Evolutionary conservation across 2,329 filamentous ascomycete genomes (phyloP).

Genomic region (Ascochyta rabiei): DNA sequence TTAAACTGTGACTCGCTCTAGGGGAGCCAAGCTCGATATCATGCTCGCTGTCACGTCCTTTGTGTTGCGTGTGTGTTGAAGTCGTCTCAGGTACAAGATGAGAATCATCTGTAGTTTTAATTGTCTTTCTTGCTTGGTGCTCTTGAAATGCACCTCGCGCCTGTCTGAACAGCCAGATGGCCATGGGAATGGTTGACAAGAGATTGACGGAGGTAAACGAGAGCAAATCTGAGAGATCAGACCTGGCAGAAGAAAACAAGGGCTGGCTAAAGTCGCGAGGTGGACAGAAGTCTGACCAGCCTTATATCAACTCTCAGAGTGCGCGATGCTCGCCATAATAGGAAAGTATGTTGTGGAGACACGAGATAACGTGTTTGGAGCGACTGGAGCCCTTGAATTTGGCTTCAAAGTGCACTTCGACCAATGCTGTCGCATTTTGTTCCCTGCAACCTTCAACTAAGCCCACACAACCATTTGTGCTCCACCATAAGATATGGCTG

Average conservation of each 20-base stretch:
- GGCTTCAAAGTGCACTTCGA: background rate
- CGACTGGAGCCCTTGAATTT: background rate
- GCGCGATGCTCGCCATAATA: conserved; percentile 3
- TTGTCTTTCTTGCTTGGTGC: conserved; percentile 26
- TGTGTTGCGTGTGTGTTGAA: conserved; percentile 1
- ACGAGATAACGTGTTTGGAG: background rate
- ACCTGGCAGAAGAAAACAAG: background rate
- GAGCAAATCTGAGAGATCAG: too few species aligned
- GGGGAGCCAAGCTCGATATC: conserved; percentile 3
- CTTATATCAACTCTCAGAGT: background rate
- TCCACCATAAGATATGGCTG: background rate
- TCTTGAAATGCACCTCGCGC: conserved; percentile 31
- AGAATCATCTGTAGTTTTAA: conserved; percentile 31
- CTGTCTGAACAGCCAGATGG: conserved; percentile 33
- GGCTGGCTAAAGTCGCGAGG: background rate
- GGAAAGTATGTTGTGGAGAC: conserved; percentile 1
- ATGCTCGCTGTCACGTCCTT: background rate
- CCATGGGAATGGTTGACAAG: background rate
- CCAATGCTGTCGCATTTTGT: background rate
- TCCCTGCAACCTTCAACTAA: background rate
- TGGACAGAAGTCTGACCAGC: background rate
- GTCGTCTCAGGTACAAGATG: conserved; percentile 30
- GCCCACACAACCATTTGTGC: background rate
- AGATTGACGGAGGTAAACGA: background rate
- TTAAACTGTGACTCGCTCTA: conserved; percentile 1